Base-by-base conservation (phyloP, 805 yeast species). In the Myxozyma sirexii region DNA sequence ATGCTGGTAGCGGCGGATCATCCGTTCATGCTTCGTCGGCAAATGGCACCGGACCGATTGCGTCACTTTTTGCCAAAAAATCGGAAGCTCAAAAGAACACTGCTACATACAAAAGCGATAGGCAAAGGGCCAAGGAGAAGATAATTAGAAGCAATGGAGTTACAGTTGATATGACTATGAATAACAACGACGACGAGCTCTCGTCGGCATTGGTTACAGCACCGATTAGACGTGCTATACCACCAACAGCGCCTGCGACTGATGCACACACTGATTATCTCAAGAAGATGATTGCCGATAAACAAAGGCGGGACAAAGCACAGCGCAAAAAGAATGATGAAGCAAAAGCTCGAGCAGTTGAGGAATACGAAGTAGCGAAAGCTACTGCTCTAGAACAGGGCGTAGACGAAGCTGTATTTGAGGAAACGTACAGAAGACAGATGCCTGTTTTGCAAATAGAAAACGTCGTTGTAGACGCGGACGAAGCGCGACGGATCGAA, bases 211-310 rank as follows among this genome's bases (percentile, higher is more conserved):
- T n/a, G n/a, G n/a, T n/a, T n/a, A n/a, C n/a, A n/a, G n/a, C 33
- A 7, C 33, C 33, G 10, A 10, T 7, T 29, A 29, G 10, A 29
- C 33, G 6, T 6, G 12, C 42, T 38, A 10, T 17, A 17, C n/a
- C 42, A 17, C 12, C 17, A 7, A 17, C 31, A 12, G 13, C 35
- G 2, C 26, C 10, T 19, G 27, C 27, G 13, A 31, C 17, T 12
- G 51, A 47, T 33, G 17, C 51, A 21, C 51, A 47, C 27, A 47
- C 51, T 5, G 51, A 47, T 33, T 47, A 31, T 33, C 27, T 47
- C 21, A 47, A 31, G 41, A 17, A 35, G 41, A n/a, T 47, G 15
- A 35, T 47, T 33, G 51, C 51, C 3, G 51, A 47, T 7, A 47
- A 19, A 19, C 21, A 47, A 33, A 12, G 17, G 13, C 39, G 42